Evolutionary conservation across 305 asterid species (phyloP).

Genomic region (Fraxinus floribunda): DNA sequence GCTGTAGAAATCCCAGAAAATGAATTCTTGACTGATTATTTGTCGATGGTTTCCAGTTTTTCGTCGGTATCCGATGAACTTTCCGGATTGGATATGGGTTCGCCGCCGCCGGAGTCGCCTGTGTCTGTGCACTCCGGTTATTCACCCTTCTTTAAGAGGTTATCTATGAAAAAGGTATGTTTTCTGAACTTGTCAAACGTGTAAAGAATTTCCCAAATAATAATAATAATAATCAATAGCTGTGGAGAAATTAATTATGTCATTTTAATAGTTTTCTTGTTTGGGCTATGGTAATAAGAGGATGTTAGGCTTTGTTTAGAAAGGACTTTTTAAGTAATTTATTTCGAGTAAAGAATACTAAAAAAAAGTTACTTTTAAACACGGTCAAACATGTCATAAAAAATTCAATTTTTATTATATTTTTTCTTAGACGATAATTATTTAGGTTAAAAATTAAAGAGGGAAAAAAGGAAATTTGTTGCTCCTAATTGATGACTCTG

Average conservation of each 20-base stretch:
- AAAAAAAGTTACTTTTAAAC: background rate
- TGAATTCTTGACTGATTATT: conserved; percentile 53
- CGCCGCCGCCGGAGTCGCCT: conserved; percentile 45
- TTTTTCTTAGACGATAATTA: background rate
- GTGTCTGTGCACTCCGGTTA: conserved; percentile 43
- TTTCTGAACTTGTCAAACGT: background rate
- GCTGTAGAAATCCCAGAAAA: conserved; percentile 66
- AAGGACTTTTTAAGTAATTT: background rate
- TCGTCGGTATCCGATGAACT: conserved; percentile 76
- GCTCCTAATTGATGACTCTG: background rate
- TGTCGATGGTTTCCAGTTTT: conserved; percentile 64
- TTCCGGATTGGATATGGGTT: conserved; percentile 46
- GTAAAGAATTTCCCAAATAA: background rate
- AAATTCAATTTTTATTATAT: background rate
- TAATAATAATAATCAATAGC: background rate
- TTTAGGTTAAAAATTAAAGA: background rate
- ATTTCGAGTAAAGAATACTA: background rate
- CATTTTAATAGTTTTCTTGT: background rate
- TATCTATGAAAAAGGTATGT: conserved; percentile 51
- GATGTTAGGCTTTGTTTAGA: background rate
- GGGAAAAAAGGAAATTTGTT: background rate
- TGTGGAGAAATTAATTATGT: background rate
- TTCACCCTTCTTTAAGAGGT: conserved; percentile 42
- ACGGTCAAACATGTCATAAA: background rate
- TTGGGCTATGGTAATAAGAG: background rate